Conservation (phyloP, 352 stramenopile species). For the Globisporangium uncinulatum region DNA sequence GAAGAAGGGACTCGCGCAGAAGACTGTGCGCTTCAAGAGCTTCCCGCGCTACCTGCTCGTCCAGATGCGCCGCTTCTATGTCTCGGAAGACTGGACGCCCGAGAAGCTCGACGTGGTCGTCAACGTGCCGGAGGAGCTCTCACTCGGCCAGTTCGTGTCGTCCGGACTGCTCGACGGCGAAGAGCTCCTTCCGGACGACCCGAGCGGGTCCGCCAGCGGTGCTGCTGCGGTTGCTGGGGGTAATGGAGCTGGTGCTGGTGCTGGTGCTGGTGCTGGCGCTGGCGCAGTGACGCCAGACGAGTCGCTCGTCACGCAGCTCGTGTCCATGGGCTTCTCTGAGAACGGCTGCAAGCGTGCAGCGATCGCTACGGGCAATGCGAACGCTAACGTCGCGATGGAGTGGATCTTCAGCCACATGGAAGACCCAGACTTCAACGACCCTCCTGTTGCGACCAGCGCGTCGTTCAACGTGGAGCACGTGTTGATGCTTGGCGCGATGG, state of each 20-base stretch:
- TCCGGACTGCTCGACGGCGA: conserved; percentile 82
- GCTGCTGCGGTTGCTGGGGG: conserved; percentile 1
- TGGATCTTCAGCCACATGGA: conserved; percentile 99
- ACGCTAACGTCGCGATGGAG: conserved; percentile 94
- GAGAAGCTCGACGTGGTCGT: conserved; percentile 98
- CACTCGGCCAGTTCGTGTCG: conserved; percentile 74
- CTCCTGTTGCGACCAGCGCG: conserved; percentile 36
- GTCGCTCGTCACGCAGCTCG: conserved; percentile 90
- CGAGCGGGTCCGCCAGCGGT: conserved; percentile 13
- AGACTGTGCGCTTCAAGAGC: conserved; percentile 86
- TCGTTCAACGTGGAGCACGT: conserved; percentile 76
- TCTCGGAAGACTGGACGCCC: conserved; percentile 94
- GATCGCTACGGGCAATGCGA: conserved; percentile 86
- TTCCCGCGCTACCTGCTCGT: conserved; percentile 97
- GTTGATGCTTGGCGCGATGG: conserved; percentile 75
- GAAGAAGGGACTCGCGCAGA: conserved; percentile 73
- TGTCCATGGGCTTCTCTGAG: conserved; percentile 98
- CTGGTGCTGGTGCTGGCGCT: not conserved
- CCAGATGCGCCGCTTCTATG: conserved; percentile 96
- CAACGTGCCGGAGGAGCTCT: conserved; percentile 92
- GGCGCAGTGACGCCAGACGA: conserved; percentile 79
- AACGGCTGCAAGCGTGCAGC: conserved; percentile 97
- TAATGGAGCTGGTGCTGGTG: too few species aligned
- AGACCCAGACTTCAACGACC: conserved; percentile 97
- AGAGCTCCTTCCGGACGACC: conserved; percentile 77